phyloP scores from a whole-genome alignment of 768 basidiomycete genomes.

The Rhodotorula babjevae region DNA sequence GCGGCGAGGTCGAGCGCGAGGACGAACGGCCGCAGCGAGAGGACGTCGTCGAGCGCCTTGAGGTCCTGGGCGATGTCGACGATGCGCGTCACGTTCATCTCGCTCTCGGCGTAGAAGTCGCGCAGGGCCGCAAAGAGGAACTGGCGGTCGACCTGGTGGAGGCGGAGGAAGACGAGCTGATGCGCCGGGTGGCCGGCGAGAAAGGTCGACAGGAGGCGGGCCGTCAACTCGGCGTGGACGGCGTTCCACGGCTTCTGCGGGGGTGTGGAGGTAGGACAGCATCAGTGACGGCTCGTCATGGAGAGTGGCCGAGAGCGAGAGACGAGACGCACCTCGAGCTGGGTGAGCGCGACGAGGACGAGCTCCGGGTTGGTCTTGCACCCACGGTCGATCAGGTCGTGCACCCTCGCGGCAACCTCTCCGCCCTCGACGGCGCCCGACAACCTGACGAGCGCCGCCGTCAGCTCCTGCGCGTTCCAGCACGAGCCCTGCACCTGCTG shows the following conservation, averaged over 20 bases:
- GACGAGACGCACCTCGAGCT: constrained; percentile 69
- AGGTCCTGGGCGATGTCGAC: constrained; percentile 92
- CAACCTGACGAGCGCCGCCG: constrained; percentile 76
- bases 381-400: constrained; percentile 89
- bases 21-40: constrained; percentile 64
- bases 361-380: constrained; percentile 89
- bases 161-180: constrained; percentile 91
- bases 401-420: constrained; percentile 63
- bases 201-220: constrained; percentile 80
- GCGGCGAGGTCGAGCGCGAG: constrained; percentile 89
- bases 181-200: constrained; percentile 88
- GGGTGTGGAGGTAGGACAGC: background rate
- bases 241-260: constrained; percentile 75
- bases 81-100: constrained; percentile 87
- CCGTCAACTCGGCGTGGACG: constrained; percentile 78
- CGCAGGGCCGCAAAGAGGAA: constrained; percentile 83
- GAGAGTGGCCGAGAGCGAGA: background rate
- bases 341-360: constrained; percentile 85
- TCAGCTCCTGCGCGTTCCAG: constrained; percentile 90
- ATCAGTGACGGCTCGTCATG: no score
- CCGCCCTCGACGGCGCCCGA: constrained; percentile 53
- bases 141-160: constrained; percentile 83
- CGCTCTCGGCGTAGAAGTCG: constrained; percentile 86
- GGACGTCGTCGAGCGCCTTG: constrained; percentile 89
- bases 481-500: constrained; percentile 84